Base-by-base conservation (phyloP, 2,329 filamentous ascomycete species). In the Apiospora pterosperma region DNA sequence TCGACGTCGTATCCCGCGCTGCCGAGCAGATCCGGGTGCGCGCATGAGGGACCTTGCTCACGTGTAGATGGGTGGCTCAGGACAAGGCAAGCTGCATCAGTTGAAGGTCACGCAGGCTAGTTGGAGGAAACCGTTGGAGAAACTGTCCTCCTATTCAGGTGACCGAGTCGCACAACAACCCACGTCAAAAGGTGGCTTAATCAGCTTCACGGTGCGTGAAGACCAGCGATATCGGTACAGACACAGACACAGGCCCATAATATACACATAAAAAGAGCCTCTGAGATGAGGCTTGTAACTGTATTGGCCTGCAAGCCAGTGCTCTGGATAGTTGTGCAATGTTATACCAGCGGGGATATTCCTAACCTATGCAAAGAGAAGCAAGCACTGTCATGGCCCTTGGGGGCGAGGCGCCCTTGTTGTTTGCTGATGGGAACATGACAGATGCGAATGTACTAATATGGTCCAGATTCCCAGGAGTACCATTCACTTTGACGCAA, bases 81-180 rank as follows among this genome's bases (percentile, higher is more conserved):
- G 61, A 42, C 3, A 64, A 41, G 52, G 28, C 62, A 38, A 62
- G 60, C 59, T 42, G 28, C 25, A 34, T 31, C 14, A 19, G 48
- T 55, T 55, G 48, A n/a, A 36, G 59, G 59, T 41, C 28, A 59
- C 63, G 64, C 55, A 69, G 62, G 64, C 66, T 67, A 63, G 63
- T 64, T 63, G 58, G 63, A 63, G 44, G 67, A 62, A 67, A 66
- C 39, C 64, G 63, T 41, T 66, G 67, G 69, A 62, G 69, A 65
- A 69, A 67, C 68, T 70, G 67, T 67, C 65, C 64, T 68, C 68
- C 68, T 71, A 68, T 65, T 65, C 64, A 70, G 69, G 70, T 70
- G 62, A 65, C 68, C 68, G 68, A 67, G 68, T 69, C 58, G 42
- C 64, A 68, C 69, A 58, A 28, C 68, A 66, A 66, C 68, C 55